phyloP scores from a whole-genome alignment of 371 early-diverging fungal species.

The Mortierella sp. region DNA sequence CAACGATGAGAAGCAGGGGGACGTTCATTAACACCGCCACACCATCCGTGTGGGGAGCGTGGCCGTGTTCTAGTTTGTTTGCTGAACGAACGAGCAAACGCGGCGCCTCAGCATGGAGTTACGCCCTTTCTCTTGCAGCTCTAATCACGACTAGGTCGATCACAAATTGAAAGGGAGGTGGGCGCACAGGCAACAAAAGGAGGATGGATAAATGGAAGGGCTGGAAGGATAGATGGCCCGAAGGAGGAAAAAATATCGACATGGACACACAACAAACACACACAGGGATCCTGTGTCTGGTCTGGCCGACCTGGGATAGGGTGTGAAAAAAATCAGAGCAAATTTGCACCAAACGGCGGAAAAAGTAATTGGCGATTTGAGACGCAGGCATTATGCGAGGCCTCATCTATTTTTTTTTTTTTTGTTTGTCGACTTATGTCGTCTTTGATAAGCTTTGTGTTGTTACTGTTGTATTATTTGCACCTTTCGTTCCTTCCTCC shows the following conservation, averaged over 20 bases:
- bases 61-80: not conserved
- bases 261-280: not conserved
- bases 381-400: not conserved
- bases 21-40: no score
- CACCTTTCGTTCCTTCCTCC: not conserved
- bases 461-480: not conserved
- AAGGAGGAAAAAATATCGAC: no score
- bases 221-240: not conserved
- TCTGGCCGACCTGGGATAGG: not conserved
- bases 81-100: not conserved
- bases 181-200: not conserved
- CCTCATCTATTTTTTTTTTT: not conserved
- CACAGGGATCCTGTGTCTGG: not conserved
- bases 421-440: not conserved
- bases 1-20: no score
- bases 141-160: not conserved
- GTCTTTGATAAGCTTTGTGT: not conserved
- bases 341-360: not conserved
- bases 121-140: not conserved
- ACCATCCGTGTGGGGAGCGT: no score
- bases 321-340: not conserved
- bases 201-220: not conserved
- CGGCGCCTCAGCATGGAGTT: not conserved
- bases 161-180: not conserved
- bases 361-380: not conserved